A percentile compares a stretch with the other conserved stretches of the same genome.
Evolutionary conservation across 176 grass and related monocot genomes (phyloP).

Genomic region (Phyllostachys edulis): DNA sequence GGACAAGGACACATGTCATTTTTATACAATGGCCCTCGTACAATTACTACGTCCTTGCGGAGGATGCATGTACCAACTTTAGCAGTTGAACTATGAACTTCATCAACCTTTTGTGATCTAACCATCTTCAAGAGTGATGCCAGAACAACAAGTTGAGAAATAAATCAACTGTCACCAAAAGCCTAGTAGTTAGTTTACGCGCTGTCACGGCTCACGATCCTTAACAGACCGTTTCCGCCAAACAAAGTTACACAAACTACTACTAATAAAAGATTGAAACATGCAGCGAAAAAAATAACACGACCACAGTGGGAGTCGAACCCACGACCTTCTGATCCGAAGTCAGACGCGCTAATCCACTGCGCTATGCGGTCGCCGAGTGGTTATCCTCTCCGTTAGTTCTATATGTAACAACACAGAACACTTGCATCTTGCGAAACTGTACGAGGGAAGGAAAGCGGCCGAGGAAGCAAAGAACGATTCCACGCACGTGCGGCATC

Average conservation of each 20-base stretch:
- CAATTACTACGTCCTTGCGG: too few relatives aligned
- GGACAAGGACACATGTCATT: too few relatives aligned
- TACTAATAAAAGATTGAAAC: too few relatives aligned
- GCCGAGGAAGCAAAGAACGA: not conserved
- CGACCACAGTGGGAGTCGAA: constrained; percentile 99
- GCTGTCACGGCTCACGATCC: not conserved
- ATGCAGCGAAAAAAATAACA: not conserved
- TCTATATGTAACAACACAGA: fast-evolving
- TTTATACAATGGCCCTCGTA: too few relatives aligned
- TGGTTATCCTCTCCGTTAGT: fast-evolving
- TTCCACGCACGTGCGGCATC: constrained; percentile 52
- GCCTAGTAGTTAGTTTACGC: not conserved
- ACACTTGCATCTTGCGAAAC: too few relatives aligned
- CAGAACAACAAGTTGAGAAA: not conserved
- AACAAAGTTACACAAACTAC: not conserved
- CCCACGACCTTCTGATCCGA: constrained; percentile 99
- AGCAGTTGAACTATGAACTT: not conserved
- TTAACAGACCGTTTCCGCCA: not conserved
- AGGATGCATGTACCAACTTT: not conserved
- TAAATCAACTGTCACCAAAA: not conserved
- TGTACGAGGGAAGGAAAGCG: not conserved
- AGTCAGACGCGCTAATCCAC: constrained; percentile 99
- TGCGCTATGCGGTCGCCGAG: constrained; percentile 85
- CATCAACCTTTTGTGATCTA: not conserved
- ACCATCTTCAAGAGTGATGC: not conserved